Conservation (phyloP, 257 asterid species). For the Salvia hispanica region DNA sequence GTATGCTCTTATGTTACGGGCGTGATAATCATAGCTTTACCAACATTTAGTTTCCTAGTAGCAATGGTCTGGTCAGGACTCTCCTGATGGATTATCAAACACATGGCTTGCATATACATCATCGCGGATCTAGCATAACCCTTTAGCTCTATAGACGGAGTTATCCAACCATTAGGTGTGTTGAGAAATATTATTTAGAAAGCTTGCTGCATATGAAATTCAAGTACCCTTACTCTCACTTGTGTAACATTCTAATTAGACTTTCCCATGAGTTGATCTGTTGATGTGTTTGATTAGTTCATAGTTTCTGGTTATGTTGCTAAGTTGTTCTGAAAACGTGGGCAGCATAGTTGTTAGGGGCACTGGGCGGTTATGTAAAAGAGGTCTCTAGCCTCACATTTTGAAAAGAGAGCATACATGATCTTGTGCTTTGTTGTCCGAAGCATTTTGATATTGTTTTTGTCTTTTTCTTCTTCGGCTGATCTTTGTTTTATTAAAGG, state of each 20-base stretch:
- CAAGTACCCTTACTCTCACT: background rate
- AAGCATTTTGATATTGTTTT: background rate
- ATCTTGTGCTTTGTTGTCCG: background rate
- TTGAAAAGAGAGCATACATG: too few relatives aligned
- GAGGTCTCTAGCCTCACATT: background rate
- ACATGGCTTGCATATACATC: background rate
- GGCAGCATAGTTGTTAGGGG: too few relatives aligned
- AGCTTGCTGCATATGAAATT: background rate
- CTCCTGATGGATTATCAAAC: background rate
- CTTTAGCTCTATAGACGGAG: background rate
- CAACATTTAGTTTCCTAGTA: background rate
- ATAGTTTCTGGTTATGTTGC: slow-evolving; percentile 1
- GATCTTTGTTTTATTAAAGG: background rate
- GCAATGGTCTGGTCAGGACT: background rate
- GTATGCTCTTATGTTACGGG: background rate
- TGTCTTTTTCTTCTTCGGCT: background rate
- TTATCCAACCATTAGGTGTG: background rate
- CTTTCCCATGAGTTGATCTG: background rate
- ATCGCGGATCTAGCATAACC: background rate
- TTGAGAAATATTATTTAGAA: background rate
- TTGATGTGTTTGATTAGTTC: background rate
- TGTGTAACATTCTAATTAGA: background rate
- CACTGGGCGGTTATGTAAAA: background rate
- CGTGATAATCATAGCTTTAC: background rate
- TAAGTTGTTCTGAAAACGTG: background rate